phyloP scores from a whole-genome alignment of 1,284 basidiomycete species.

The Mycosarcoma mackinlayi region DNA sequence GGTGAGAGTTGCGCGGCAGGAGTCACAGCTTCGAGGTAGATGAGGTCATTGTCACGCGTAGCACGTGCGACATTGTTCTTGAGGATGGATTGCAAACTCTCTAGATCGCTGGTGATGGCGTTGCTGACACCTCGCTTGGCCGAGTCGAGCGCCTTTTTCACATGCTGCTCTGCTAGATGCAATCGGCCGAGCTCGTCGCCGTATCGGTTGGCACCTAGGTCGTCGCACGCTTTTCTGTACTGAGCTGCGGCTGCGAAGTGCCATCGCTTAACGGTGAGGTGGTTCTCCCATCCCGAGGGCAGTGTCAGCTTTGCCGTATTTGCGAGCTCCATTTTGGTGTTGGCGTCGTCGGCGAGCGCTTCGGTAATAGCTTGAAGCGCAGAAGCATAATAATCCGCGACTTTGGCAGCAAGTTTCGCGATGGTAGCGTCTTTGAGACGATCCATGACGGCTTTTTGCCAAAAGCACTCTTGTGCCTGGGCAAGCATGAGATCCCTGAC shows the following conservation, averaged over 20 bases:
- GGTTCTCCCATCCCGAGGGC: constrained; percentile 80
- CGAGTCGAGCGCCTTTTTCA: constrained; percentile 80
- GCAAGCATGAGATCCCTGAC: constrained; percentile 85
- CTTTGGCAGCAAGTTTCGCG: constrained; percentile 84
- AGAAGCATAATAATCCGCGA: constrained; percentile 63
- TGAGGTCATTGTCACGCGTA: constrained; percentile 88
- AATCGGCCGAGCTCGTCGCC: constrained; percentile 63
- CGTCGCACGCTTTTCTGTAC: constrained; percentile 88
- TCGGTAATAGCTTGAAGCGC: constrained; percentile 35
- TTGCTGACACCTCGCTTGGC: constrained; percentile 76
- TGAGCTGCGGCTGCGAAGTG: constrained; percentile 93
- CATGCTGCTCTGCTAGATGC: constrained; percentile 69
- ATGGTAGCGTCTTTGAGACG: constrained; percentile 85
- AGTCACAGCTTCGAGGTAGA: constrained; percentile 91
- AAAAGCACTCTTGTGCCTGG: constrained; percentile 95
- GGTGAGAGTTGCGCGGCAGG: constrained; percentile 77
- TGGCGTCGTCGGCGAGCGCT: background rate
- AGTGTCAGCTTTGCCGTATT: constrained; percentile 32
- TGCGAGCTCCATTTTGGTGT: constrained; percentile 5
- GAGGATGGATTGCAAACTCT: constrained; percentile 78
- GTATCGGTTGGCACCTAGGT: constrained; percentile 78
- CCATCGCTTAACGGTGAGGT: constrained; percentile 82
- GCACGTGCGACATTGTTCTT: constrained; percentile 74
- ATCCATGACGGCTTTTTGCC: constrained; percentile 88
- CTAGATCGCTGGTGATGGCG: constrained; percentile 60